Evolutionary conservation across 208 protist genomes (phyloP), one percentile per base, ranked within the genome.

Genomic region (Leptomonas pyrrhocoris): DNA sequence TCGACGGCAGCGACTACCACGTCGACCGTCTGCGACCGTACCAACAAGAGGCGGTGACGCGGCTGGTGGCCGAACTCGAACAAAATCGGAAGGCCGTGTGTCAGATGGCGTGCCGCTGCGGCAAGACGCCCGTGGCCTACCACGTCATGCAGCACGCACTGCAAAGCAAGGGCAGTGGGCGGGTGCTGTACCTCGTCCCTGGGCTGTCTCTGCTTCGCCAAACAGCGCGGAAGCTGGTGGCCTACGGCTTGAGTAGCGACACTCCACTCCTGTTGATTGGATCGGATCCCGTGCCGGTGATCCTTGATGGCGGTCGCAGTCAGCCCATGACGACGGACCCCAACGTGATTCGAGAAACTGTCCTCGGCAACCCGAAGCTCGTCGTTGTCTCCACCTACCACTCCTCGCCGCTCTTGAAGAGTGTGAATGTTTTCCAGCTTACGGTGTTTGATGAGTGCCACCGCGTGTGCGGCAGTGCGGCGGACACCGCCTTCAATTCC

Each of bases 381-480:
- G 62, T 90, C 13, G 78, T 93, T 28, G 58, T 93, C 66, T 89
- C 72, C 40, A 93, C 88, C 42, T 93, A 93, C 60, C 85, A 93
- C 68, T 93, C 88, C 53, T 93, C 88, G 16, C 80, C 81, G 25
- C 74, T 93, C 27, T 60, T 93, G 16, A 69, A 77, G 19, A 66
- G 68, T 13, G 30, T 90, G 1, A 73, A 68, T 25, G 60, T 65
- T 15, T 93, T 93, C 61, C 70, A 55, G 62, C 62, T 93, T 23
- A 84, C 78, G 13, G 71, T 93, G 5, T 93, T 93, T 68, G 88
- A 93, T 66, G 88, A 93, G 77, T 93, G 88, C 64, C 88, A 93
- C 68, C 88, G 88, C 45, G 88, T 90, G 27, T 93, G 88, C 67
- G 88, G 88, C 64, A 93, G 84, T 73, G 36, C 59, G 1, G 53